These are phyloP conservation scores for Gypsophila paniculata DNA, from an alignment of 179 eudicot species.

Conservation along the genomic window DNA sequence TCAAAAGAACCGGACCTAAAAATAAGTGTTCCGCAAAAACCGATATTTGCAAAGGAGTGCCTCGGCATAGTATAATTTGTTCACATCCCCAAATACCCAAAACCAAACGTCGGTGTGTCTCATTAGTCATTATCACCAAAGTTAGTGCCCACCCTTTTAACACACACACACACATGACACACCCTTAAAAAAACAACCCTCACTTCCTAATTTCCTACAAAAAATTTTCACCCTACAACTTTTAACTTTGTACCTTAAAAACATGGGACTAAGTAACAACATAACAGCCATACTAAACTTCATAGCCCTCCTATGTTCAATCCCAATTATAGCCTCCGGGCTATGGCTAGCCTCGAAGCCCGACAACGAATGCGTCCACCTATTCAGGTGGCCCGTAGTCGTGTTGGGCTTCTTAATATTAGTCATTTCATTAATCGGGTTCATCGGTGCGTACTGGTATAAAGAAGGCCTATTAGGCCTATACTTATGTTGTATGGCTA, in stretches of 20 bases:
- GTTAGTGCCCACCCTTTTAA: not conserved
- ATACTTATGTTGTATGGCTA: slow-evolving; percentile 73
- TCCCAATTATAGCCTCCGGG: slow-evolving; percentile 83
- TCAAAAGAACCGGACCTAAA: too few relatives aligned
- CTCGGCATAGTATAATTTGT: too few relatives aligned
- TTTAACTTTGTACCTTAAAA: not conserved
- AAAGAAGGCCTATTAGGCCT: slow-evolving; percentile 63
- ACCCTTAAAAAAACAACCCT: too few relatives aligned
- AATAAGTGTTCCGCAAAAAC: too few relatives aligned
- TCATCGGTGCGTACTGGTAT: slow-evolving; percentile 82
- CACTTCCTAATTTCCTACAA: too few relatives aligned
- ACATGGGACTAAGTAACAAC: slow-evolving; percentile 84
- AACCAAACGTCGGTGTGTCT: not conserved
- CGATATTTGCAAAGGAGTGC: too few relatives aligned
- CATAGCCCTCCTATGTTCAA: slow-evolving; percentile 69
- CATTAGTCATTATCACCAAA: slow-evolving; percentile 4
- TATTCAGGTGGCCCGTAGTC: slow-evolving; percentile 79
- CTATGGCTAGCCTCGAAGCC: slow-evolving; percentile 86
- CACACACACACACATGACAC: too few relatives aligned
- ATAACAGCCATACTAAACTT: slow-evolving; percentile 76
- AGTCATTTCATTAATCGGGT: slow-evolving; percentile 63
- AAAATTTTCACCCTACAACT: too few relatives aligned
- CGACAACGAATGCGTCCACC: slow-evolving; percentile 79
- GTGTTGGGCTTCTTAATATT: slow-evolving; percentile 56
- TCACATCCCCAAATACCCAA: not conserved